Evolutionary conservation across 192 early-diverging fungal species (phyloP), one percentile per base, ranked within the genome.

Genomic region (Neocallimastix lanati): DNA sequence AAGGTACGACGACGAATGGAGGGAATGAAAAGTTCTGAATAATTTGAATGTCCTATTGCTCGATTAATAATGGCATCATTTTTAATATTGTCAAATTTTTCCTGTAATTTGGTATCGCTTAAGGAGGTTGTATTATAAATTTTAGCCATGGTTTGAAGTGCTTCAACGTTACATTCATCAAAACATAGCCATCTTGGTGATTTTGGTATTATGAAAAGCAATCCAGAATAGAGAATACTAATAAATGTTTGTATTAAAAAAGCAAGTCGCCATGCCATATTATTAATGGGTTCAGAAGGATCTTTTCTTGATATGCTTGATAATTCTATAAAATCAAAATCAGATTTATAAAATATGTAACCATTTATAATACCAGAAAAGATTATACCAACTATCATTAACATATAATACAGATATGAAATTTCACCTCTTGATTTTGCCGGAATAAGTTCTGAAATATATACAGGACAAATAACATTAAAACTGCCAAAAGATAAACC

Each of bases 301-400:
- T 37, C 13, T 37, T 37, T 37, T 37, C n/a, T n/a, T n/a, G n/a
- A n/a, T n/a, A n/a, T n/a, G n/a, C n/a, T n/a, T n/a, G n/a, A n/a
- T 33, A 6, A 6, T 33, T 33, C 11, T 6, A 6, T 11, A 33
- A 6, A 6, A 33, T 33, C 11, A 6, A 33, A 6, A 33, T 33
- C 11, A 3, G 11, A 6, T 11, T 3, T 6, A 33, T 33, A 33
- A 11, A 33, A 11, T 33, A 80, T 28, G 11, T 2, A 29, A 6
- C 4, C 79, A 80, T 80, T 80, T 6, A 80, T 2, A 28, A 78
- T 28, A 29, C 80, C 28, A 77, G 80, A 77, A 79, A 28, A 28
- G 11, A 80, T 11, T 6, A 80, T 80, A 79, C 80, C 80, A 29
- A 80, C 28, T 6, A 80, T 80, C 28, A 80, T 80, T 6, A 79